These are phyloP conservation scores for Pythium sp. DNA, from an alignment of 352 stramenopile species.

Conservation along the genomic window DNA sequence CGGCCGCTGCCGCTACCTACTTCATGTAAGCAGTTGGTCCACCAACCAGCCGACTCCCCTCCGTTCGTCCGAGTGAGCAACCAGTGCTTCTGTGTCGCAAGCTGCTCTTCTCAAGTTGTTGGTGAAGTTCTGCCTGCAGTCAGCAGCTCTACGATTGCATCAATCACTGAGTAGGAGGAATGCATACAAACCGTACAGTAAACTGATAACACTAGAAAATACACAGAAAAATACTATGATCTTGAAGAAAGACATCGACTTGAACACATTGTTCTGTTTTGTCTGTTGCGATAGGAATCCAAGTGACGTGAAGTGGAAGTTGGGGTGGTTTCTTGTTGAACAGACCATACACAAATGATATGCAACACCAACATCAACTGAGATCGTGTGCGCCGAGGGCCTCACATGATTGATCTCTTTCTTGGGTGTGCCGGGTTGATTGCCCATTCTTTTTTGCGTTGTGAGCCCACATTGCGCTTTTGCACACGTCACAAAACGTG, in stretches of 20 bases:
- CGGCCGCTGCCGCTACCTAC: slow-evolving; percentile 17
- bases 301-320: too few species aligned
- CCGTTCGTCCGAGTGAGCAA: background rate
- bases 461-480: background rate
- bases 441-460: background rate
- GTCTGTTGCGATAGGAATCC: too few species aligned
- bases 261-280: too few species aligned
- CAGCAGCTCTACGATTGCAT: background rate
- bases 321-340: too few species aligned
- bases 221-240: background rate
- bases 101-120: background rate
- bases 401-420: background rate
- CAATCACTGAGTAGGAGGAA: background rate
- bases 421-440: background rate
- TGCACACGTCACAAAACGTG: background rate
- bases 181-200: background rate
- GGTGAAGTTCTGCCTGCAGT: background rate
- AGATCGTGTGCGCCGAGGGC: too few species aligned
- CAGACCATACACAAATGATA: too few species aligned
- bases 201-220: background rate
- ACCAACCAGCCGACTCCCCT: background rate
- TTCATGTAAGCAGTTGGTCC: slow-evolving; percentile 16
- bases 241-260: too few species aligned
- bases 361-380: too few species aligned
- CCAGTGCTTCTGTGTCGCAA: background rate